Evolutionary conservation across 768 basidiomycete genomes (phyloP), one percentile per base, ranked within the genome.

Genomic region (Scleroderma citrinum): DNA sequence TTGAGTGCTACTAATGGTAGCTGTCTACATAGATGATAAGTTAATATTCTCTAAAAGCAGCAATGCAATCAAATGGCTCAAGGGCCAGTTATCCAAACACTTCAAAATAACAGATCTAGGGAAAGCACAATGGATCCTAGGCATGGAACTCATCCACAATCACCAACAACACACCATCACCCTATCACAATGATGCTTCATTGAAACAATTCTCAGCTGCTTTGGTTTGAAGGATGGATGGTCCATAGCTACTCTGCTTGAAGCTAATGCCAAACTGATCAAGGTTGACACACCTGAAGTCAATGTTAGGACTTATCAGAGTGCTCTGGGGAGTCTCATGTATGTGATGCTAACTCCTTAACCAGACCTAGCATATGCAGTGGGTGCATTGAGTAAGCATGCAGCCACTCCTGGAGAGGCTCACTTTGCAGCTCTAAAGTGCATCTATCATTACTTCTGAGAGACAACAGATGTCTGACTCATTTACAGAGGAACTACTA

Each of bases 381-480:
- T 56, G n/a, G 35, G 36, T 11, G 44, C 48, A 11, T 45, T 60
- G 5, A 43, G 58, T 6, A 46, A 57, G 30, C 54, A 54, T 43
- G 35, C 54, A 26, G 32, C 48, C 7, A 44, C 49, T 20, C 56
- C 59, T 1, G 34, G 50, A 7, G 50, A 47, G 6, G 24, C 46
- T 12, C 58, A 62, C 26, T 36, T 46, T 37, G 54, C 23, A 6
- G 50, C 55, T 2, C 29, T 52, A 3, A 50, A 55, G 14, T 38
- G 48, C 1, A 46, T 59, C 17, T 54, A 59, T 30, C 37, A 31
- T 14, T 65, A 63, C 48, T 38, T 65, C 7, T 46, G 38, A 13
- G 53, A 51, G 3, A 65, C 54, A 1, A 12, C 24, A 11, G 13
- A 46, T 3, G 19, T 13, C 11, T 14, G 14, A 13, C 45, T 51